Evolutionary conservation across 140 eudicot species (phyloP).

Genomic region (Flaveria floridana): DNA sequence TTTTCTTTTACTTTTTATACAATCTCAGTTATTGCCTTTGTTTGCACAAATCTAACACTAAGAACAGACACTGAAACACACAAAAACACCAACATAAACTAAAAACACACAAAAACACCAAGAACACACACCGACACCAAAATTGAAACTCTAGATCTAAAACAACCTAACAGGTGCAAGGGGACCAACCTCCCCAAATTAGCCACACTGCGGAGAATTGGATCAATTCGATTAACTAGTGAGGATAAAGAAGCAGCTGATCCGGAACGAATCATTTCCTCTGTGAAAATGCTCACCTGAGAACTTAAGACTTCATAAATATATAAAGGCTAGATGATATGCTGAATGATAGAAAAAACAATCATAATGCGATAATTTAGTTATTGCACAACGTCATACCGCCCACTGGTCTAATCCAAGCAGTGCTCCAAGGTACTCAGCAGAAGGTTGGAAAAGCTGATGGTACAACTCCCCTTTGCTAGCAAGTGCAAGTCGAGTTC

Average conservation of each 20-base stretch:
- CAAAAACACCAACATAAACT: neutral
- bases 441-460: constrained; percentile 87
- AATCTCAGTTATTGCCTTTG: neutral
- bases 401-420: constrained; percentile 90
- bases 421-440: constrained; percentile 90
- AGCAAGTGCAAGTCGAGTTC: constrained; percentile 92
- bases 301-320: neutral
- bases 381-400: constrained; percentile 42
- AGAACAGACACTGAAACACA: constrained; percentile 5
- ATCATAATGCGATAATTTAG: neutral
- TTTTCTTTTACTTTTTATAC: neutral
- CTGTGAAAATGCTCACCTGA: constrained; percentile 90
- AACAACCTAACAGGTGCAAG: neutral
- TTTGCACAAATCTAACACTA: constrained; percentile 4
- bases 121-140: constrained; percentile 6
- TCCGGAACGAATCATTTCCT: constrained; percentile 96
- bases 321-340: neutral
- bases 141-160: neutral
- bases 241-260: constrained; percentile 99
- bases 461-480: constrained; percentile 92
- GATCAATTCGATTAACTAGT: constrained; percentile 93
- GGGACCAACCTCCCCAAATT: constrained; percentile 82
- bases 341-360: neutral
- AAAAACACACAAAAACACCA: neutral
- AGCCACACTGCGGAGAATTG: constrained; percentile 81